phyloP scores from a whole-genome alignment of 257 asterid genomes.

The Apocynum venetum region DNA sequence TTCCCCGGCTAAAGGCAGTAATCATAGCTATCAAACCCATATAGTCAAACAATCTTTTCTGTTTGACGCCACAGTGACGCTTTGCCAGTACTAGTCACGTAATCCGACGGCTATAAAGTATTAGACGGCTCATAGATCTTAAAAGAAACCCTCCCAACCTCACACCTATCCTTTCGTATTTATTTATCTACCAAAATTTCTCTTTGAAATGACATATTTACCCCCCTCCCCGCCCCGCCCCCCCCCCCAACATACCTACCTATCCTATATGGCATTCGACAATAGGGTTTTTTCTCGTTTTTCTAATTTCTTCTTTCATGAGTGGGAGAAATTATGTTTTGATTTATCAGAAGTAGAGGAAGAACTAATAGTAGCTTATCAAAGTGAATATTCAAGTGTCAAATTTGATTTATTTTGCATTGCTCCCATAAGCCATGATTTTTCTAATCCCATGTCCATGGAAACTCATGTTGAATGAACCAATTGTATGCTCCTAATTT shows the following conservation, averaged over 20 bases:
- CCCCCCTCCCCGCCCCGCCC: background rate
- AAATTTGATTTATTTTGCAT: too few relatives aligned
- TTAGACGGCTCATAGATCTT: slow-evolving; percentile 13
- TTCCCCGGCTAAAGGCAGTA: slow-evolving; percentile 31
- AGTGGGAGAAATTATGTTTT: too few relatives aligned
- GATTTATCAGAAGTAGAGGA: too few relatives aligned
- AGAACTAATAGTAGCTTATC: too few relatives aligned
- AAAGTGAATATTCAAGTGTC: too few relatives aligned
- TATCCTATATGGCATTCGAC: too few relatives aligned
- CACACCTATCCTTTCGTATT: slow-evolving; percentile 4
- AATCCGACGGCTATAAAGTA: slow-evolving; percentile 34
- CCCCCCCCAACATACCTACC: background rate
- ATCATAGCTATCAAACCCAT: slow-evolving; percentile 25
- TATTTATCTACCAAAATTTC: slow-evolving; percentile 5
- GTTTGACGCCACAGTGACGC: slow-evolving; percentile 46
- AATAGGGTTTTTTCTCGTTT: too few relatives aligned
- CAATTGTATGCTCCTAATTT: too few relatives aligned
- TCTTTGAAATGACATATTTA: background rate
- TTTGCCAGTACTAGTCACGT: slow-evolving; percentile 23
- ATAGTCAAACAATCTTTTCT: slow-evolving; percentile 47
- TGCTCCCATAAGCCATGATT: too few relatives aligned
- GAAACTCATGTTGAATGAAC: too few relatives aligned
- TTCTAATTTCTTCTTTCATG: background rate
- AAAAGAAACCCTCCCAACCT: background rate
- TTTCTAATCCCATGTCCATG: too few relatives aligned